Conservation (phyloP, 2,329 filamentous ascomycete genomes). For the Curvularia lunata region DNA sequence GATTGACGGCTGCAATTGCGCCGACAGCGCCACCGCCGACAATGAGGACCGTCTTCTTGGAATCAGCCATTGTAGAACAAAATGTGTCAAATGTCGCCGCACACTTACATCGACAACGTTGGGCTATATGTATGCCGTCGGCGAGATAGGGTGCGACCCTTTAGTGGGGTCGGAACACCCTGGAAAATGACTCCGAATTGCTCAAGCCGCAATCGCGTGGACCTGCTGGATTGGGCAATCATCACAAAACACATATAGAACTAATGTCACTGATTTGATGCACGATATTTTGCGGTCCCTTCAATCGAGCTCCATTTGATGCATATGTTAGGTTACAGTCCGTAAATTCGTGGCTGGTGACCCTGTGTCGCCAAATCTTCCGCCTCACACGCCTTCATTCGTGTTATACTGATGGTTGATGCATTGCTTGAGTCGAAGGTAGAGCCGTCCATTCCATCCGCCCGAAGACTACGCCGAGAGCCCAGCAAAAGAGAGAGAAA, state of each 20-base stretch:
- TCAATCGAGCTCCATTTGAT: slow-evolving; percentile 51
- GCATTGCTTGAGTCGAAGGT: slow-evolving; percentile 44
- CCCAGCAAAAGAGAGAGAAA: slow-evolving; percentile 50
- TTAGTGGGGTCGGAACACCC: slow-evolving; percentile 34
- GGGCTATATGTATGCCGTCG: slow-evolving; percentile 3
- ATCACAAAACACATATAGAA: slow-evolving; percentile 1
- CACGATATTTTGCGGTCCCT: slow-evolving; percentile 29
- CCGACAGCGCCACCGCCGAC: slow-evolving; percentile 64
- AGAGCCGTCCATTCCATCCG: slow-evolving; percentile 45
- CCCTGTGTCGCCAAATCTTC: slow-evolving; percentile 42
- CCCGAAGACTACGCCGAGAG: slow-evolving; percentile 50
- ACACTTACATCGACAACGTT: not conserved
- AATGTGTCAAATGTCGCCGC: not conserved
- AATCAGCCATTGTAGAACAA: slow-evolving; percentile 31
- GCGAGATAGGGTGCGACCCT: slow-evolving; percentile 20
- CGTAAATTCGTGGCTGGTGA: slow-evolving; percentile 44
- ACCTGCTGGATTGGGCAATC: slow-evolving; percentile 7
- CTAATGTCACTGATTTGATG: slow-evolving; percentile 2
- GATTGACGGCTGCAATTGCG: slow-evolving; percentile 61
- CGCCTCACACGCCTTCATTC: slow-evolving; percentile 37
- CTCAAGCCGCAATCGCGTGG: not conserved
- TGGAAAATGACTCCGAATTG: slow-evolving; percentile 15
- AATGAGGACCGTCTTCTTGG: slow-evolving; percentile 54
- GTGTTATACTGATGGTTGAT: slow-evolving; percentile 29
- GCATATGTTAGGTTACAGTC: slow-evolving; percentile 50